phyloP scores from a whole-genome alignment of 2,329 filamentous ascomycete species.

The Aschersonia sp. region DNA sequence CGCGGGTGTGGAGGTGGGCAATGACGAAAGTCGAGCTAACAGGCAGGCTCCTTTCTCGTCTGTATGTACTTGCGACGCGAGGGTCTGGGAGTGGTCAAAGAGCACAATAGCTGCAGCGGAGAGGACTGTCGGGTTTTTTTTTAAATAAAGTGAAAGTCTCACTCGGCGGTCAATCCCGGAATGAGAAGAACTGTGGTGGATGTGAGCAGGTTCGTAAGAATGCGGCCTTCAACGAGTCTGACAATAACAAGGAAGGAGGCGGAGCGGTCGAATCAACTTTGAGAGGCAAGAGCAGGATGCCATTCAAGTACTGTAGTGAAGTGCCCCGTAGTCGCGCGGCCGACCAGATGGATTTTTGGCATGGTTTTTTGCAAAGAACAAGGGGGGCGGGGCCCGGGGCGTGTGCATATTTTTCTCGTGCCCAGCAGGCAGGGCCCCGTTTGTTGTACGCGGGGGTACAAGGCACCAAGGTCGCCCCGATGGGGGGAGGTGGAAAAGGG shows the following conservation, averaged over 20 bases:
- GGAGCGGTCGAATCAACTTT: slow-evolving; percentile 1
- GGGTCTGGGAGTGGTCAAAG: too few relatives aligned
- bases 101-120: too few relatives aligned
- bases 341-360: neutral
- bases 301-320: slow-evolving; percentile 1
- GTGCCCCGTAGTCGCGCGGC: neutral
- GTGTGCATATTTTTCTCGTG: neutral
- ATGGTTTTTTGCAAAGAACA: slow-evolving; percentile 1
- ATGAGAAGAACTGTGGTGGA: neutral
- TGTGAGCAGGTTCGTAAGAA: neutral
- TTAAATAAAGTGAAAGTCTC: too few relatives aligned
- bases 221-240: neutral
- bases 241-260: neutral
- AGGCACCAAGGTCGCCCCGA: neutral
- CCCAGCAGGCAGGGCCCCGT: neutral
- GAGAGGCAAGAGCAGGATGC: slow-evolving; percentile 2
- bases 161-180: too few relatives aligned
- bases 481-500: neutral
- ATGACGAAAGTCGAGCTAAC: neutral
- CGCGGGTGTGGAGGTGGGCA: neutral
- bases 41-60: neutral
- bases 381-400: slow-evolving; percentile 2
- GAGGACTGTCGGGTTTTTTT: too few relatives aligned
- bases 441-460: neutral
- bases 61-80: neutral